Percentiles rank a stretch among this genome's conserved stretches.
phyloP scores from a whole-genome alignment of 148 eudicot species.

The Beta vulgaris region DNA sequence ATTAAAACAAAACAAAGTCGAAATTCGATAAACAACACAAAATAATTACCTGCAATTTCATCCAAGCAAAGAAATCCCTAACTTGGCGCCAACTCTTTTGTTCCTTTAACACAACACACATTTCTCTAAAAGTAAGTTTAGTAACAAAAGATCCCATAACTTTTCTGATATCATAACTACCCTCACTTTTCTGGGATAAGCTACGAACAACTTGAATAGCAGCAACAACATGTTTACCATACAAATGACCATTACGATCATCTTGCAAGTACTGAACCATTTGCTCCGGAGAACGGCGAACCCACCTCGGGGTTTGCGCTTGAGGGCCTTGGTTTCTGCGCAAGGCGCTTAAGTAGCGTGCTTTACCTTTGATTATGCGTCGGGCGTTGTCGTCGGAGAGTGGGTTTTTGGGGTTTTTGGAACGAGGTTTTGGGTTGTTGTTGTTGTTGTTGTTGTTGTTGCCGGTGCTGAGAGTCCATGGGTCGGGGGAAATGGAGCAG shows the following conservation, averaged over 20 bases:
- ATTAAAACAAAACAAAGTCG: background rate
- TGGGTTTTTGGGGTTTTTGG: slow-evolving; percentile 65
- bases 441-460: slow-evolving; percentile 49
- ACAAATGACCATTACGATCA: slow-evolving; percentile 76
- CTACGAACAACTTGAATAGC: slow-evolving; percentile 70
- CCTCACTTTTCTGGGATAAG: slow-evolving; percentile 49
- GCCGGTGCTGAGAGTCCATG: slow-evolving; percentile 84
- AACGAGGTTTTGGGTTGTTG: slow-evolving; percentile 60
- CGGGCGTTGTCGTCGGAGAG: slow-evolving; percentile 85
- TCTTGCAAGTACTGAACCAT: slow-evolving; percentile 81
- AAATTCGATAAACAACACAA: background rate
- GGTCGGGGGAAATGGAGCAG: slow-evolving; percentile 59
- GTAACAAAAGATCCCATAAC: slow-evolving; percentile 80
- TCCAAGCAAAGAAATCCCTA: slow-evolving; percentile 86
- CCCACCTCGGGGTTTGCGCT: slow-evolving; percentile 71
- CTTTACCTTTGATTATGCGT: slow-evolving; percentile 69
- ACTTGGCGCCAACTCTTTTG: slow-evolving; percentile 74
- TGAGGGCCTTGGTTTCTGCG: slow-evolving; percentile 70
- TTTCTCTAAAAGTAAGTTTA: slow-evolving; percentile 73
- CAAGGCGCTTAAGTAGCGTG: slow-evolving; percentile 37
- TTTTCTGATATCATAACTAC: slow-evolving; percentile 68
- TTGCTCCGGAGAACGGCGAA: slow-evolving; percentile 82
- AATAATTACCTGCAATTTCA: slow-evolving; percentile 80
- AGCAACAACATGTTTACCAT: slow-evolving; percentile 80
- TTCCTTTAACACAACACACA: slow-evolving; percentile 91